Base-by-base conservation (phyloP, 352 stramenopile species). In the Aphanomyces stellatus region DNA sequence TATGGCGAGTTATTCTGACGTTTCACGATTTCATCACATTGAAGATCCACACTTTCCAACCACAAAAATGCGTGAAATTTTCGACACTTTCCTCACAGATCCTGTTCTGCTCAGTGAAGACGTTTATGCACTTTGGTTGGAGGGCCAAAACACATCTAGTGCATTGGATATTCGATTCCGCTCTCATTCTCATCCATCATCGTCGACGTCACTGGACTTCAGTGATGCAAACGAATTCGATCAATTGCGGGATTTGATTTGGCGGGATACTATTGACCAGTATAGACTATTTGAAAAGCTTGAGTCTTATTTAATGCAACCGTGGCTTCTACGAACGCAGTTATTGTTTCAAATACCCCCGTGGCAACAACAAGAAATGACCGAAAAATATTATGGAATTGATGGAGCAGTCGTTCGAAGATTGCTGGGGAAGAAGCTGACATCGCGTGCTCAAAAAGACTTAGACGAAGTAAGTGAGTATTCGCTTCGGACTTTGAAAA, bases 241-340 rank as follows among this genome's bases (percentile, higher is more conserved):
- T 7, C 74, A 79, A 56, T 77, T 88, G 65, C 79, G 78, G 33
- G 81, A 92, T 72, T 60, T 92, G 48, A 70, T 91, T 24, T 90
- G 81, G 81, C 73, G 82, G 53, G 80, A 92, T 73, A 90, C 82
- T 0, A 81, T 90, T 53, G 84, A 92, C 71, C 81, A 94, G 63
- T 94, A 94, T 69, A 79, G 86, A 4, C 75, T 91, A 13, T 91
- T 86, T 65, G 81, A 93, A 65, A 88, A 90, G 69, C 74, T 94
- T 49, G 82, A 94, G 75, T 81, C 91, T 61, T 90, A 90, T 42
- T 71, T 93, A 25, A 81, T 85, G 70, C 82, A 91, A 65, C 86
- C 86, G 43, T 87, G 74, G 49, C 76, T 94, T 11, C 85, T 94
- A 30, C 76, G 79, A 31, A 89, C 82, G 41, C 86, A 94, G 59